These are phyloP conservation scores for Fusarium sp. DNA, from an alignment of 2,329 filamentous ascomycete species.

Conservation along the genomic window DNA sequence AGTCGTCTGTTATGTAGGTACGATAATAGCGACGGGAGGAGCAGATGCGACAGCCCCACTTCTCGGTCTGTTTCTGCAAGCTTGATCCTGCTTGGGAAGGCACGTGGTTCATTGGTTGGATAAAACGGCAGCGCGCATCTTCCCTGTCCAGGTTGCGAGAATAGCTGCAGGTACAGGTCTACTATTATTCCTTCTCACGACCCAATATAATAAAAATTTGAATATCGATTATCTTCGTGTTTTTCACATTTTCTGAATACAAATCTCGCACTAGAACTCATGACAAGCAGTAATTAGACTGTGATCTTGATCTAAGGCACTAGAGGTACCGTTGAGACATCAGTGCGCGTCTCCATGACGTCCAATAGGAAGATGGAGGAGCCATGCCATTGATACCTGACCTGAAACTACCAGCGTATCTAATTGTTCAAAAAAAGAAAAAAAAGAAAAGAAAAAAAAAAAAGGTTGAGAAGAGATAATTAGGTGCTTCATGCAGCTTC, in stretches of 20 bases:
- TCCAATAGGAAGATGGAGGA: not conserved
- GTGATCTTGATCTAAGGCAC: not conserved
- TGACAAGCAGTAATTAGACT: not conserved
- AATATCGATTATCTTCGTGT: not conserved
- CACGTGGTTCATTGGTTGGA: slow-evolving; percentile 52
- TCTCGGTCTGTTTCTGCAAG: slow-evolving; percentile 18
- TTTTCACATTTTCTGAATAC: not conserved
- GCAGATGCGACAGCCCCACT: slow-evolving; percentile 26
- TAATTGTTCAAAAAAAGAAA: not conserved
- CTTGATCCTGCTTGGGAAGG: slow-evolving; percentile 24
- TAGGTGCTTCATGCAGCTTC: not conserved
- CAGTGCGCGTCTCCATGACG: not conserved
- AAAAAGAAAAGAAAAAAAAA: not conserved
- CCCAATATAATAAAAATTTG: not conserved
- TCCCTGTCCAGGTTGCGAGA: not conserved
- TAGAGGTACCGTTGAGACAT: not conserved
- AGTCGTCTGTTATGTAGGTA: slow-evolving; percentile 31
- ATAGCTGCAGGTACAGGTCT: slow-evolving; percentile 9
- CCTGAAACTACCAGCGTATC: not conserved
- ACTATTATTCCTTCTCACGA: not conserved
- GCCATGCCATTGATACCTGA: not conserved
- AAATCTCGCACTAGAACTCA: not conserved
- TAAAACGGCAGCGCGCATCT: slow-evolving; percentile 1
- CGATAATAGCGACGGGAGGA: slow-evolving; percentile 34
- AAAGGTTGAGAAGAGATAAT: not conserved